phyloP scores from a whole-genome alignment of 2,329 filamentous ascomycete genomes.

The Drechslera avenae region DNA sequence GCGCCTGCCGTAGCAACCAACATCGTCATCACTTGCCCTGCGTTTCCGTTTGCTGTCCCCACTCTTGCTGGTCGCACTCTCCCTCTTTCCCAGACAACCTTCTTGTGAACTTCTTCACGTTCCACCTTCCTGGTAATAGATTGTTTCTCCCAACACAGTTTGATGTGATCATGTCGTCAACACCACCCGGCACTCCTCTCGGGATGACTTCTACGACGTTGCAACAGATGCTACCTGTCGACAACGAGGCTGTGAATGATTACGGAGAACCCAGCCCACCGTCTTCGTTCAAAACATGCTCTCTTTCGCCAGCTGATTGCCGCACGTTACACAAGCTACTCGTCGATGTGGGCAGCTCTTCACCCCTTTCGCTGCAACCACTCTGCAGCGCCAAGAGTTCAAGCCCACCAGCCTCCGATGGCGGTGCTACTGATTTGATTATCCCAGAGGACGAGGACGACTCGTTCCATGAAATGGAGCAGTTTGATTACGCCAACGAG shows the following conservation, averaged over 20 bases:
- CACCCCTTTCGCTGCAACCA: neutral
- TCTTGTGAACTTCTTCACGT: no score
- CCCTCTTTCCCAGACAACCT: no score
- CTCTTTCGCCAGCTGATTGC: constrained; percentile 18
- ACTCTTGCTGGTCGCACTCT: no score
- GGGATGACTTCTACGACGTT: neutral
- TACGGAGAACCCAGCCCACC: no score
- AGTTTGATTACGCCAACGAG: constrained; percentile 10
- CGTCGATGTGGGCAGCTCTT: constrained; percentile 3
- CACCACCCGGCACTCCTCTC: neutral
- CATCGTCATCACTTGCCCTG: neutral
- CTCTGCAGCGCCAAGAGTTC: neutral
- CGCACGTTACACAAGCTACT: constrained; percentile 18
- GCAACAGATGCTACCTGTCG: neutral
- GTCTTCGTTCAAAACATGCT: neutral
- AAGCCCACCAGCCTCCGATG: no score
- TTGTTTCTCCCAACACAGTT: no score
- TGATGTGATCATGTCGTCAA: neutral
- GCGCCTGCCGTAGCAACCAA: neutral
- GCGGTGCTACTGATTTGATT: neutral
- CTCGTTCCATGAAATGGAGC: neutral
- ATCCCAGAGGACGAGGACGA: neutral
- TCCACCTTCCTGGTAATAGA: no score
- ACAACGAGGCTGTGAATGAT: neutral
- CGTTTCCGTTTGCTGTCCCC: constrained; percentile 1